Percentiles rank a stretch among this genome's conserved stretches.
Evolutionary conservation across 2,329 filamentous ascomycete species (phyloP).

Genomic region (Scleromitrula shiraiana): DNA sequence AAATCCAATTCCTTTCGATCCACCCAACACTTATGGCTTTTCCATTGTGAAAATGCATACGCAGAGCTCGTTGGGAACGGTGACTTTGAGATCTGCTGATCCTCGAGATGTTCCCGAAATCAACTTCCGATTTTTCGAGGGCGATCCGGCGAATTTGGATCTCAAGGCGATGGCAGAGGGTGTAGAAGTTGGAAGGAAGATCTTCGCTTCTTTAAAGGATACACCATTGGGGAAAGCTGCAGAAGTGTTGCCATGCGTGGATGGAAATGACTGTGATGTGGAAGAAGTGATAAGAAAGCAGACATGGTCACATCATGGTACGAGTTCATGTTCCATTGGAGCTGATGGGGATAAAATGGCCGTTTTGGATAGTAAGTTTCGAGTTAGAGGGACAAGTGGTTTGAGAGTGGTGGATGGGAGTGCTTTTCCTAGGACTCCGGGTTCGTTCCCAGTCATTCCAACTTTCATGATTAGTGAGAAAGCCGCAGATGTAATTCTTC

Average conservation of each 20-base stretch:
- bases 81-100: conserved; percentile 51
- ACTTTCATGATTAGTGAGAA: conserved; percentile 52
- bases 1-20: conserved; percentile 7
- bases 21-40: conserved; percentile 28
- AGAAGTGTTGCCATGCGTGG: conserved; percentile 36
- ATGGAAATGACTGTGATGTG: conserved; percentile 31
- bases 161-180: conserved; percentile 13
- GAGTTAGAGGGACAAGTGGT: conserved; percentile 26
- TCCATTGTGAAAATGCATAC: conserved; percentile 36
- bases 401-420: conserved; percentile 54
- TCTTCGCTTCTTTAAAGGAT: conserved; percentile 31
- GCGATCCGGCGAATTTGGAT: conserved; percentile 9
- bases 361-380: conserved; percentile 33
- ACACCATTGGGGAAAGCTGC: conserved; percentile 32
- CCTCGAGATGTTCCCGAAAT: conserved; percentile 58
- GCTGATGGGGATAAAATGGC: conserved; percentile 41
- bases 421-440: conserved; percentile 44
- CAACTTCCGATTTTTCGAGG: conserved; percentile 49
- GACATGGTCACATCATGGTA: conserved; percentile 51
- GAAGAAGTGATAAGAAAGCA: conserved; percentile 41
- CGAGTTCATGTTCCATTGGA: conserved; percentile 42
- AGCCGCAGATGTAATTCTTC: conserved; percentile 30
- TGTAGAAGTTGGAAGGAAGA: conserved; percentile 11
- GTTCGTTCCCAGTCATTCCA: conserved; percentile 42
- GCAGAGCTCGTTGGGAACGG: conserved; percentile 51